Percentiles rank a stretch among this genome's conserved stretches.
These are phyloP conservation scores for Perkinsus marinus DNA, from an alignment of 169 alveolate genomes.

Conservation along the genomic window DNA sequence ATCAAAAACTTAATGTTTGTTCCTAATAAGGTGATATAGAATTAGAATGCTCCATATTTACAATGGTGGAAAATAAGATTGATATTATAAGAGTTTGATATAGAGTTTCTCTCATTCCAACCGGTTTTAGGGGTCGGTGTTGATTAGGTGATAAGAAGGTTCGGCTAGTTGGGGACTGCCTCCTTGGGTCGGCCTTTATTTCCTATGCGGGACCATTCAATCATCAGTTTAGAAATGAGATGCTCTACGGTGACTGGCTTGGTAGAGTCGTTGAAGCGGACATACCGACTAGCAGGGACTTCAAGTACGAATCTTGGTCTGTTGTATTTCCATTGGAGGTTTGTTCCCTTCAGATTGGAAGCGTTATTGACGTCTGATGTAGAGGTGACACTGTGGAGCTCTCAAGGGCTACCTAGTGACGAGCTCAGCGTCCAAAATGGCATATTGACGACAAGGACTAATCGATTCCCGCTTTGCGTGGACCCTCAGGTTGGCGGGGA, in stretches of 20 bases:
- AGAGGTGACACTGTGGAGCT: constrained; percentile 74
- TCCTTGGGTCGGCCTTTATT: constrained; percentile 70
- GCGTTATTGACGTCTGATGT: constrained; percentile 70
- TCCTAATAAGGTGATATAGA: too few species aligned
- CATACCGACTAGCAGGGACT: neutral
- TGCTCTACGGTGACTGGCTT: constrained; percentile 40
- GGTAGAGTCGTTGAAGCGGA: neutral
- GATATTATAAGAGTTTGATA: too few species aligned
- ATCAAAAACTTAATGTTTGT: too few species aligned
- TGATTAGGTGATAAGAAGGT: constrained; percentile 39
- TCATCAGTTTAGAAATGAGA: constrained; percentile 63
- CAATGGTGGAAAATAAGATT: too few species aligned
- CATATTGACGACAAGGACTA: constrained; percentile 70
- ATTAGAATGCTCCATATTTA: too few species aligned
- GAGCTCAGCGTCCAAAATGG: constrained; percentile 80
- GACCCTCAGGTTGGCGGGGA: too few species aligned
- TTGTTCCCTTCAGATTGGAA: constrained; percentile 48
- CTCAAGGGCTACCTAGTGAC: constrained; percentile 81
- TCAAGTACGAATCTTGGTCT: neutral
- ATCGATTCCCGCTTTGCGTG: constrained; percentile 79
- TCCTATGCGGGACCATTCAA: constrained; percentile 81
- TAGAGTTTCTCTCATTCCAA: too few species aligned
- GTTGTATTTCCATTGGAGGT: neutral
- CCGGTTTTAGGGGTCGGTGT: too few species aligned
- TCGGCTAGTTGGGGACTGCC: constrained; percentile 75